phyloP scores from a whole-genome alignment of 306 rosid species.

The Begonia peltatifolia region DNA sequence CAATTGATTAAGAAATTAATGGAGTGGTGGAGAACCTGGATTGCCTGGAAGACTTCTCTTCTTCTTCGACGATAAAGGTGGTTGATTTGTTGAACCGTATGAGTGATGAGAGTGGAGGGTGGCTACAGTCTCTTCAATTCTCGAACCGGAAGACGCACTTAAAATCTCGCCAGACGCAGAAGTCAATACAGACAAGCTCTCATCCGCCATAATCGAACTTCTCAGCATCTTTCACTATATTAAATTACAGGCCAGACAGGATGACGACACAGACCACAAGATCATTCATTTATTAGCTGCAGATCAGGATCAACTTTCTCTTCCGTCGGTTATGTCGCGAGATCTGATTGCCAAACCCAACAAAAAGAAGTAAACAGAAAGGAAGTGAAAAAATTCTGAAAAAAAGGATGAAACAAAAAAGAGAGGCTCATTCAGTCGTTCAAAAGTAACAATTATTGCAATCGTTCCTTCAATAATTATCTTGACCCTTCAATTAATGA shows the following conservation, averaged over 20 bases:
- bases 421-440: no score
- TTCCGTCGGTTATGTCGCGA: conserved; percentile 2
- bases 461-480: no score
- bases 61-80: conserved; percentile 40
- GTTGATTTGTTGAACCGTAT: conserved; percentile 37
- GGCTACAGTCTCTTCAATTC: conserved; percentile 18
- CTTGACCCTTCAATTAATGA: no score
- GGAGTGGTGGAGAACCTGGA: conserved; percentile 36
- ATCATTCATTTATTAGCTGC: conserved; percentile 4
- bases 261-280: no score
- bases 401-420: no score
- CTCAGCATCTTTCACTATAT: conserved; percentile 19
- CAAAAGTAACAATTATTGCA: no score
- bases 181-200: conserved; percentile 62
- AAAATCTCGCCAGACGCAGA: conserved; percentile 44
- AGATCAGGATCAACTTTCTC: conserved; percentile 5
- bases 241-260: conserved; percentile 1
- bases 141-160: conserved; percentile 49
- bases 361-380: no score
- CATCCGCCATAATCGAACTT: conserved; percentile 34
- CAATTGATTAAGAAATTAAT: no score
- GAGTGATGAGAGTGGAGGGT: conserved; percentile 29
- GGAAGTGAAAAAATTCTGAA: no score
- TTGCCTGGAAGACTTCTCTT: conserved; percentile 77
- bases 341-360: no score